Evolutionary conservation across 495 filamentous ascomycete genomes (phyloP).

Genomic region (Parathielavia appendiculata): DNA sequence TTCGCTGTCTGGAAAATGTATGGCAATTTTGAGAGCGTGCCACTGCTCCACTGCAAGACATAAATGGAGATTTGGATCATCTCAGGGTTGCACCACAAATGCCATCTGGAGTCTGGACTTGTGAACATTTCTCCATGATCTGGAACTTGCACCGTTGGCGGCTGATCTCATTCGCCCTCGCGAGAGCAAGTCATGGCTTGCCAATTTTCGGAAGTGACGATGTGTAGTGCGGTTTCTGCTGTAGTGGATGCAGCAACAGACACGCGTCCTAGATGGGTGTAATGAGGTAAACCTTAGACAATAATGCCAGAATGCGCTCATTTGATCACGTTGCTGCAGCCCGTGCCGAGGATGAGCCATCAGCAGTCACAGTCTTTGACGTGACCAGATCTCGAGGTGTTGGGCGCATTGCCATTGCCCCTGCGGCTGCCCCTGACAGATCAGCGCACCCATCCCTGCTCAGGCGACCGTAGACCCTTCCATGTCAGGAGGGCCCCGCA

Average conservation of each 20-base stretch:
- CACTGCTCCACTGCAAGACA: neutral
- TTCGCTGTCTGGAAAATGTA: too few relatives aligned
- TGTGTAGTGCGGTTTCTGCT: neutral
- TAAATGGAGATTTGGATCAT: conserved; percentile 18
- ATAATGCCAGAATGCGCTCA: too few relatives aligned
- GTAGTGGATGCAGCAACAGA: conserved; percentile 3
- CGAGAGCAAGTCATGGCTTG: neutral
- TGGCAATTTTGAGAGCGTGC: neutral
- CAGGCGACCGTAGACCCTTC: conserved; percentile 10
- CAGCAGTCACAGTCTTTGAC: neutral
- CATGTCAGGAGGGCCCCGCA: conserved; percentile 9
- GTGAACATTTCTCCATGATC: too few relatives aligned
- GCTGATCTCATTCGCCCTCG: neutral
- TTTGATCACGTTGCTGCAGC: conserved; percentile 9
- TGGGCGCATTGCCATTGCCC: neutral
- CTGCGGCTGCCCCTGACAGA: neutral
- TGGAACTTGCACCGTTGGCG: neutral
- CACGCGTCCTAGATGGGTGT: too few relatives aligned
- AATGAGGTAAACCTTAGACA: neutral
- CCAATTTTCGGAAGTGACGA: neutral
- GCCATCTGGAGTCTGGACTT: neutral
- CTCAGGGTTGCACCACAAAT: conserved; percentile 11
- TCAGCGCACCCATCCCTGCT: conserved; percentile 15
- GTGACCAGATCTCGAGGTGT: conserved; percentile 3
- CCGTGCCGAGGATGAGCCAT: conserved; percentile 1